phyloP scores from a whole-genome alignment of 208 protist genomes.

The Borovskyia barvae region DNA sequence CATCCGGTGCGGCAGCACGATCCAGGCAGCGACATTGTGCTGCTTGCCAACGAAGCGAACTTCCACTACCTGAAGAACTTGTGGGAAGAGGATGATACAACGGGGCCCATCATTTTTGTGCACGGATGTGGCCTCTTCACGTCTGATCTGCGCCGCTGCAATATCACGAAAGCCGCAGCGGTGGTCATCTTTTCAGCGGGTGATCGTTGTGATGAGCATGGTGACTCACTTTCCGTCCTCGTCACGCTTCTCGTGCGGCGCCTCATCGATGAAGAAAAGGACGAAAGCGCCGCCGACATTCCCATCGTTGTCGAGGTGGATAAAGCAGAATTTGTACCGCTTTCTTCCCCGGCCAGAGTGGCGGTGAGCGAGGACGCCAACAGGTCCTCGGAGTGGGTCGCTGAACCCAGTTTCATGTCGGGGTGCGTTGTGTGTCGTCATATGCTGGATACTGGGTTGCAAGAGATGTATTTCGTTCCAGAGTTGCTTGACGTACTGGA shows the following conservation, averaged over 20 bases:
- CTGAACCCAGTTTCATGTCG: constrained; percentile 40
- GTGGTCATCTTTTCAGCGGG: constrained; percentile 40
- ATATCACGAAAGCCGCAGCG: constrained; percentile 23
- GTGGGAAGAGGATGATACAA: constrained; percentile 36
- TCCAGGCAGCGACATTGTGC: constrained; percentile 30
- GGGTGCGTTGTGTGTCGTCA: constrained; percentile 36
- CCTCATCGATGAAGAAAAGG: constrained; percentile 21
- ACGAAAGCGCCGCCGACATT: constrained; percentile 11
- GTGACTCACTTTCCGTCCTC: constrained; percentile 34
- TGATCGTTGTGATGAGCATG: constrained; percentile 37
- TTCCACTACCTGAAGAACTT: constrained; percentile 31
- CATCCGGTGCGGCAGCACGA: constrained; percentile 34
- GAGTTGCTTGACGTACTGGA: constrained; percentile 30
- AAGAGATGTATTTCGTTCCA: constrained; percentile 34
- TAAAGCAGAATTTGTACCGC: constrained; percentile 18
- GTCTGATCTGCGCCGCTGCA: constrained; percentile 34
- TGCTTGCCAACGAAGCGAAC: constrained; percentile 31
- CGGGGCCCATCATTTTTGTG: constrained; percentile 21
- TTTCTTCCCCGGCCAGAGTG: constrained; percentile 14
- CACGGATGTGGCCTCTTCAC: constrained; percentile 41
- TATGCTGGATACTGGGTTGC: constrained; percentile 40
- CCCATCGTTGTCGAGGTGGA: constrained; percentile 40
- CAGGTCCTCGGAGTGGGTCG: constrained; percentile 26
- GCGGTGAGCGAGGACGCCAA: constrained; percentile 10
- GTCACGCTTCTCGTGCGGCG: constrained; percentile 23